phyloP scores from a whole-genome alignment of 1,284 basidiomycete genomes.

The Tilletia horrida region DNA sequence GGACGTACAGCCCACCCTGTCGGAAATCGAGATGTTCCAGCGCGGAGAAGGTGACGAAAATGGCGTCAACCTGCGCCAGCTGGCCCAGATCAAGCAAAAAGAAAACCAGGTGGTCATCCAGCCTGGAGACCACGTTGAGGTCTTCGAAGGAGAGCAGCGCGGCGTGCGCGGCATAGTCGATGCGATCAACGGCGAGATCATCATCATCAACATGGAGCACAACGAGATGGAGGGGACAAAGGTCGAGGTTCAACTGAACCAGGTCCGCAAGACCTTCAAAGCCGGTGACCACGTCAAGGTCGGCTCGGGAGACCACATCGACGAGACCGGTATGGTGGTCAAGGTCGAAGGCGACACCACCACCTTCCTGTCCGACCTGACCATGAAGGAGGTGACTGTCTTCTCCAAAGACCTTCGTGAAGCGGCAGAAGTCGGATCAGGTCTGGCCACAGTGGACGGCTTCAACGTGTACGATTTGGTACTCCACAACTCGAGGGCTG shows the following conservation, averaged over 20 bases:
- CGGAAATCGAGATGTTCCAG: conserved; percentile 85
- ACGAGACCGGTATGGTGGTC: conserved; percentile 94
- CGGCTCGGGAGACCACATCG: conserved; percentile 86
- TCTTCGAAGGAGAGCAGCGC: conserved; percentile 92
- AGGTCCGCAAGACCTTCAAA: conserved; percentile 90
- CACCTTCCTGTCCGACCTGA: conserved; percentile 95
- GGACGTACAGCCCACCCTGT: conserved; percentile 88
- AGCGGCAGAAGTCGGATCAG: conserved; percentile 89
- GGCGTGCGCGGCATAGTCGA: conserved; percentile 89
- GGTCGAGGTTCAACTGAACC: conserved; percentile 76
- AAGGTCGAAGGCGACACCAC: conserved; percentile 66
- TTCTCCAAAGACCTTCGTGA: conserved; percentile 97
- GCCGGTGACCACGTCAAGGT: conserved; percentile 98
- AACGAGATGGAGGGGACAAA: conserved; percentile 78
- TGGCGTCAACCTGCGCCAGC: conserved; percentile 71
- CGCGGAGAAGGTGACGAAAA: conserved; percentile 34
- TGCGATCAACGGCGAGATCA: conserved; percentile 80
- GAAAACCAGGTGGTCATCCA: conserved; percentile 79
- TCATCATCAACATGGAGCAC: conserved; percentile 71
- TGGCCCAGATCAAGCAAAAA: conserved; percentile 81
- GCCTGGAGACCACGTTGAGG: conserved; percentile 94
- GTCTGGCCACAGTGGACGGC: conserved; percentile 81
- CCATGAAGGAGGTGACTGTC: conserved; percentile 90
- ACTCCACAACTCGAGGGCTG: conserved; percentile 86
- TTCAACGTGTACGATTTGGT: conserved; percentile 96